Evolutionary conservation across 306 rosid species (phyloP).

Genomic region (Medicago arabica): DNA sequence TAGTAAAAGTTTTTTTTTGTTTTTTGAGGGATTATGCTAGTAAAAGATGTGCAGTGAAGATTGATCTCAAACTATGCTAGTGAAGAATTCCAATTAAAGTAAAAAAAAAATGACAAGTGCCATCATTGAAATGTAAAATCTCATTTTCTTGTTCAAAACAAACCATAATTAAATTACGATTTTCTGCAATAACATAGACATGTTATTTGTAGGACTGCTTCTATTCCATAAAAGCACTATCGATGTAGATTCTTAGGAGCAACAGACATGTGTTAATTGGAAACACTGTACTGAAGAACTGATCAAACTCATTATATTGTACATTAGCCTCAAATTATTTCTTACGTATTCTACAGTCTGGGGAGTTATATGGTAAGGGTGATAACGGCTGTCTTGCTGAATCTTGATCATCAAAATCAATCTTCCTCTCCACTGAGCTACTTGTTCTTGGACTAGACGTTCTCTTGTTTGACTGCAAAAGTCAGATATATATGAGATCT

Average conservation of each 20-base stretch:
- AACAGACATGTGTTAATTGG: slow-evolving; percentile 34
- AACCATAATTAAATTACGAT: background rate
- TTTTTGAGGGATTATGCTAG: no score
- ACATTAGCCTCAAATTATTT: slow-evolving; percentile 41
- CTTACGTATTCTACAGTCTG: slow-evolving; percentile 65
- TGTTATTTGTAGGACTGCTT: slow-evolving; percentile 11
- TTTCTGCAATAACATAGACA: slow-evolving; percentile 2
- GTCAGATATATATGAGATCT: slow-evolving; percentile 18
- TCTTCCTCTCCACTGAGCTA: slow-evolving; percentile 67
- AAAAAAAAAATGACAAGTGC: no score
- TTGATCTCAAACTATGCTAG: no score
- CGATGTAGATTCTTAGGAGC: slow-evolving; percentile 34
- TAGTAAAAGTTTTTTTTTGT: no score
- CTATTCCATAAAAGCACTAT: slow-evolving; percentile 38
- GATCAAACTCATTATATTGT: slow-evolving; percentile 19
- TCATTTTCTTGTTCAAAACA: background rate
- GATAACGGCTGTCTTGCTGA: slow-evolving; percentile 71
- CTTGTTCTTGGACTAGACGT: slow-evolving; percentile 63
- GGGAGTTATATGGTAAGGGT: slow-evolving; percentile 74
- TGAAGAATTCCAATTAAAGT: no score
- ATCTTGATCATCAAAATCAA: slow-evolving; percentile 63
- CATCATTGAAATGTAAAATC: background rate
- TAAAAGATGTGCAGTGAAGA: no score
- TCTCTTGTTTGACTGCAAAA: slow-evolving; percentile 86
- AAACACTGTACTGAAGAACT: slow-evolving; percentile 13